phyloP scores from a whole-genome alignment of 148 eudicot genomes.

The Diospyros kaki region DNA sequence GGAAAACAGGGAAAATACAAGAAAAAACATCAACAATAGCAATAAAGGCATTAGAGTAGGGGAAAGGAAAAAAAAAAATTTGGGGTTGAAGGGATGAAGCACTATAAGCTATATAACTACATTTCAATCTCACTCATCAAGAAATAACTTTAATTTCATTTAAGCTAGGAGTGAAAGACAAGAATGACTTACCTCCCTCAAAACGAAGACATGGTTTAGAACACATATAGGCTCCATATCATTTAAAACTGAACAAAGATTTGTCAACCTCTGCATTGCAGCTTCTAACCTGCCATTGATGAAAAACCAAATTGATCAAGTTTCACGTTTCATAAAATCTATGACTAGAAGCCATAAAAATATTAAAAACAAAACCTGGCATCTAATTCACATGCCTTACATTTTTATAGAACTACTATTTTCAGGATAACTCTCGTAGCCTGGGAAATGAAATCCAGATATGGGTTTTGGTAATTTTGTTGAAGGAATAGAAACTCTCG shows the following conservation, averaged over 20 bases:
- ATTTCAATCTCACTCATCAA: not conserved
- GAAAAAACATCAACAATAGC: not conserved
- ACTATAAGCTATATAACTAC: not conserved
- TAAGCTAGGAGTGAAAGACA: not conserved
- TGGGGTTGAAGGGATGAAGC: not conserved
- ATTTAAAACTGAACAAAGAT: slow-evolving; percentile 93
- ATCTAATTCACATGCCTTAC: slow-evolving; percentile 37
- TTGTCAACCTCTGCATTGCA: slow-evolving; percentile 99
- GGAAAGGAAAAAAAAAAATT: not conserved
- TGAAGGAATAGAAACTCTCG: slow-evolving; percentile 55
- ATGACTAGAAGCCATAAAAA: not conserved
- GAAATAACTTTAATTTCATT: not conserved
- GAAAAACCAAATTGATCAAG: slow-evolving; percentile 15
- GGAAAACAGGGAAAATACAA: not conserved
- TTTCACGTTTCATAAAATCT: not conserved
- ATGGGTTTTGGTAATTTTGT: slow-evolving; percentile 72
- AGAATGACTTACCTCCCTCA: slow-evolving; percentile 75
- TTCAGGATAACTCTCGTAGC: slow-evolving; percentile 93
- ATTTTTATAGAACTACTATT: slow-evolving; percentile 80
- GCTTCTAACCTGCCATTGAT: slow-evolving; percentile 89
- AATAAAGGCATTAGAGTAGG: not conserved
- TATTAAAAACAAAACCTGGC: not conserved
- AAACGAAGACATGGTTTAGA: slow-evolving; percentile 94
- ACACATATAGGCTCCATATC: slow-evolving; percentile 99
- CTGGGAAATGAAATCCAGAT: slow-evolving; percentile 76